Evolutionary conservation across 352 stramenopile genomes (phyloP).

Genomic region (Phytophthora meadii): DNA sequence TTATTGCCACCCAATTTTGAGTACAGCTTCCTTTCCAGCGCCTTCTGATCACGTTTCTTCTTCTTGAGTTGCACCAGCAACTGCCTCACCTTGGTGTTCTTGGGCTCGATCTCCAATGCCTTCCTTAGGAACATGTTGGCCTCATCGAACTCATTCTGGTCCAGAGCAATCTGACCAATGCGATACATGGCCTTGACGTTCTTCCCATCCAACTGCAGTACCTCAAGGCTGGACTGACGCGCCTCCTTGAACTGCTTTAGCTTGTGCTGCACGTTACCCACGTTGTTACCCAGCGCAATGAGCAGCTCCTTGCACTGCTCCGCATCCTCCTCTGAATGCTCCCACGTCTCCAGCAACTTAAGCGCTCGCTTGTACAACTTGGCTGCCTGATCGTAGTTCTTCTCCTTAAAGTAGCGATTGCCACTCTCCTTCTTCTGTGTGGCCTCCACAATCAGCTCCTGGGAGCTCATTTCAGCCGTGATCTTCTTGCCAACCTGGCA

Average conservation of each 20-base stretch:
- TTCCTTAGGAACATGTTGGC: slow-evolving; percentile 64
- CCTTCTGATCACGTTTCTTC: slow-evolving; percentile 72
- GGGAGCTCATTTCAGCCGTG: slow-evolving; percentile 75
- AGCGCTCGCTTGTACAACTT: slow-evolving; percentile 87
- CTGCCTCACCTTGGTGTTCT: slow-evolving; percentile 71
- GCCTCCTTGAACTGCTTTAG: slow-evolving; percentile 80
- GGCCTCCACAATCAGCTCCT: slow-evolving; percentile 76
- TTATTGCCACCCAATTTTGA: slow-evolving; percentile 59
- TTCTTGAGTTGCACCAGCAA: slow-evolving; percentile 70
- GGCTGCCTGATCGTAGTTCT: slow-evolving; percentile 85
- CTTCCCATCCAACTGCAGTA: slow-evolving; percentile 71
- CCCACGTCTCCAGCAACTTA: slow-evolving; percentile 81
- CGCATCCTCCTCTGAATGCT: slow-evolving; percentile 61
- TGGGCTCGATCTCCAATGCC: slow-evolving; percentile 69
- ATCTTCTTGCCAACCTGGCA: slow-evolving; percentile 70
- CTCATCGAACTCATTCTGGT: slow-evolving; percentile 79
- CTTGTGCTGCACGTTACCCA: slow-evolving; percentile 84
- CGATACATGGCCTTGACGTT: slow-evolving; percentile 88
- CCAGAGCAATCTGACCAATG: slow-evolving; percentile 69
- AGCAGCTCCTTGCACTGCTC: slow-evolving; percentile 76
- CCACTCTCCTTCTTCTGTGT: slow-evolving; percentile 87
- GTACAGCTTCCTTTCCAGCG: slow-evolving; percentile 71
- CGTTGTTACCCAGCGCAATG: slow-evolving; percentile 82
- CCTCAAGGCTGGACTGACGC: slow-evolving; percentile 77
- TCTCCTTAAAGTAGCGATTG: slow-evolving; percentile 82